These are phyloP conservation scores for Pseudonitzschia pungens DNA, from an alignment of 108 stramenopile species.

Conservation along the genomic window DNA sequence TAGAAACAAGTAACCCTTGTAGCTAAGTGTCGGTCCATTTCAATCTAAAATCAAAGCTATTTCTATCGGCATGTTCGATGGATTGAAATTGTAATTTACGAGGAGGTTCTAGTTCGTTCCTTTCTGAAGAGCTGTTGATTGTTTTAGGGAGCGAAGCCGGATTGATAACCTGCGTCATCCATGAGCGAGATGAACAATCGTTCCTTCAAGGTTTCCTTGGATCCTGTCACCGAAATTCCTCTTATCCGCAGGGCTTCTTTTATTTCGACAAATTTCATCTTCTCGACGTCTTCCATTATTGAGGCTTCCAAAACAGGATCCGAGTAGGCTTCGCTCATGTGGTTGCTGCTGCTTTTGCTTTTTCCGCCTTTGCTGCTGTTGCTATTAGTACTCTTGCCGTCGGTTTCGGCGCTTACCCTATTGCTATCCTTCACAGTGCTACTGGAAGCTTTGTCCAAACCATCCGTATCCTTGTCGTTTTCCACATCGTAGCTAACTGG, in stretches of 20 bases:
- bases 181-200: slow-evolving; percentile 58
- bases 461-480: background rate
- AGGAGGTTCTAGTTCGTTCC: background rate
- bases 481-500: background rate
- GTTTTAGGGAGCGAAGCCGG: slow-evolving; percentile 29
- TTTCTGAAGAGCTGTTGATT: background rate
- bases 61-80: background rate
- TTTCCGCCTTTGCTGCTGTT: background rate
- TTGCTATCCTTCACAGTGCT: background rate
- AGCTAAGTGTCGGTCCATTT: too few species aligned
- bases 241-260: slow-evolving; percentile 53
- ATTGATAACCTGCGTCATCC: slow-evolving; percentile 47
- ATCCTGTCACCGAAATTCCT: slow-evolving; percentile 51
- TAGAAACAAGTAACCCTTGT: too few species aligned
- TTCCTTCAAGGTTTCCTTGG: slow-evolving; percentile 60
- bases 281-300: slow-evolving; percentile 51
- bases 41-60: too few species aligned
- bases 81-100: background rate
- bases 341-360: background rate
- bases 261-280: slow-evolving; percentile 54
- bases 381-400: background rate
- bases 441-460: background rate
- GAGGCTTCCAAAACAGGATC: slow-evolving; percentile 44
- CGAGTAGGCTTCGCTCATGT: slow-evolving; percentile 16
- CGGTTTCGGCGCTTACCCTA: background rate